These are phyloP conservation scores for Pseudogymnoascus sp. DNA, from an alignment of 2,329 filamentous ascomycete genomes.

Conservation along the genomic window DNA sequence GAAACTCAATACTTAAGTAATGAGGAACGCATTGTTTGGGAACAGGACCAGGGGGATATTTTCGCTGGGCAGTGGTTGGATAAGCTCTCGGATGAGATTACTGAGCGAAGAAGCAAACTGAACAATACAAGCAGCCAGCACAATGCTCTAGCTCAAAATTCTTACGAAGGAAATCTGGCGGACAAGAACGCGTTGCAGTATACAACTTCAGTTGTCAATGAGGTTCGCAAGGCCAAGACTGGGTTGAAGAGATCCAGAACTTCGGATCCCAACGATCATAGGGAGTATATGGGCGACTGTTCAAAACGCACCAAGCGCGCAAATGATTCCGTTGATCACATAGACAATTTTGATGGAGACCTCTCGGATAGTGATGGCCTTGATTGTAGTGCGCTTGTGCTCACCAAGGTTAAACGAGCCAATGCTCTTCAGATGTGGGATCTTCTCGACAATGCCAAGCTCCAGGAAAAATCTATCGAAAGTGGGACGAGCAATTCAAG, in stretches of 20 bases:
- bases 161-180: neutral
- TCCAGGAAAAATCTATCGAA: neutral
- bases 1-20: neutral
- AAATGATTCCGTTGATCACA: neutral
- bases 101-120: neutral
- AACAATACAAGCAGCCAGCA: neutral
- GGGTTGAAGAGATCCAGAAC: neutral
- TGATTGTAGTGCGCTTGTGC: neutral
- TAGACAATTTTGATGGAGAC: neutral
- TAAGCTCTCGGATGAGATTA: neutral
- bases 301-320: neutral
- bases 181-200: neutral
- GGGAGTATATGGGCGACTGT: neutral
- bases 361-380: neutral
- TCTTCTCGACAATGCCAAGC: neutral
- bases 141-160: neutral
- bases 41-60: neutral
- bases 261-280: neutral
- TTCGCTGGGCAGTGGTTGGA: neutral
- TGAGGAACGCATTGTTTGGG: neutral
- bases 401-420: neutral
- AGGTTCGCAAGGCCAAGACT: neutral
- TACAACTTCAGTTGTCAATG: neutral
- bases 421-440: neutral
- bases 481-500: neutral